Percentiles rank a stretch among this genome's conserved stretches.
Conservation (phyloP, 306 rosid genomes). For the Leucaena leucocephala region DNA sequence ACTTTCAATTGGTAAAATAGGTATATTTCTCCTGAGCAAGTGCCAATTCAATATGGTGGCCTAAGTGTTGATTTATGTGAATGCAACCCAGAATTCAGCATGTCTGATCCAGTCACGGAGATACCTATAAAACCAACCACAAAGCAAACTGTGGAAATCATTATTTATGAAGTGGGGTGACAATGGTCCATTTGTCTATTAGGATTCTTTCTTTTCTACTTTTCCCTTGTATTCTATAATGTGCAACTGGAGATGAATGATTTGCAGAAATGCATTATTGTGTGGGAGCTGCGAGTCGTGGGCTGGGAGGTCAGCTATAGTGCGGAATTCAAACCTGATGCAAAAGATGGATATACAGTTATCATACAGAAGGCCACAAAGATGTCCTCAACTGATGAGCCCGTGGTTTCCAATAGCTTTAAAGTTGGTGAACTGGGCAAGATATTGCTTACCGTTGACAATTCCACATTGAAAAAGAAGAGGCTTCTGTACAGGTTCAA, state of each 20-base stretch:
- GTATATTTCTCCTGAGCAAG: constrained; percentile 84
- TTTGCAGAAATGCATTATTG: constrained; percentile 80
- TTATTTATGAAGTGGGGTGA: constrained; percentile 79
- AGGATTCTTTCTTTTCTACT: constrained; percentile 13
- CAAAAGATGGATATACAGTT: constrained; percentile 60
- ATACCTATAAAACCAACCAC: constrained; percentile 74
- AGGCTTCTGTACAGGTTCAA: constrained; percentile 96
- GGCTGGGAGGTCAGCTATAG: constrained; percentile 94
- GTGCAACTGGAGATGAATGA: constrained; percentile 20
- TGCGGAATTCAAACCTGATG: constrained; percentile 85
- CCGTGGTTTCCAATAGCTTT: constrained; percentile 66
- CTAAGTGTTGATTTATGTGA: constrained; percentile 88
- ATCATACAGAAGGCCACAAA: constrained; percentile 76
- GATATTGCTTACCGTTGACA: constrained; percentile 76
- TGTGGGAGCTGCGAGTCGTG: constrained; percentile 96
- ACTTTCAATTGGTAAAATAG: constrained; percentile 41
- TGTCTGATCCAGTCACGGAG: constrained; percentile 64
- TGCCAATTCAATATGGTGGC: constrained; percentile 91
- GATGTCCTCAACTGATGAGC: constrained; percentile 77
- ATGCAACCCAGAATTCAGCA: constrained; percentile 86
- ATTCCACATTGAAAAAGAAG: constrained; percentile 80
- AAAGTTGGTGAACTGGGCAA: constrained; percentile 85
- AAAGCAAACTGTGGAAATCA: constrained; percentile 91
- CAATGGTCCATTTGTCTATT: constrained; percentile 7
- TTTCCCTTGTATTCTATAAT: constrained; percentile 11